Base-by-base conservation (phyloP, 768 basidiomycete species). In the Leccinum incarnatum region DNA sequence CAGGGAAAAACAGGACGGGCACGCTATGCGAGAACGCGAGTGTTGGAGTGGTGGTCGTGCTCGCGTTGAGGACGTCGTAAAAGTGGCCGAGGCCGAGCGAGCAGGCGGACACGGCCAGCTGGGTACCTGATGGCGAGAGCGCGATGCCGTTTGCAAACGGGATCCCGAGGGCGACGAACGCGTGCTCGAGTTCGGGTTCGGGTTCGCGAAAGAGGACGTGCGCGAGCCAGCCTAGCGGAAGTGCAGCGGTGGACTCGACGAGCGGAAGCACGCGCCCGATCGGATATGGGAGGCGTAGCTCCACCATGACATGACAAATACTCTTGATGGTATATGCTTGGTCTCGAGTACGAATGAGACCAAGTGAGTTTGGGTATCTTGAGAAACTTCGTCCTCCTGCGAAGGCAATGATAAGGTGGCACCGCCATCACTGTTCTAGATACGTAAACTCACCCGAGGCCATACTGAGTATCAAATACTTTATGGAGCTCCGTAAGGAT, bases 61-160 rank as follows among this genome's bases (percentile, higher is more conserved):
- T 57, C 3, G 74, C 57, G 65, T 83, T 71, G 29, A 25, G 79
- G 42, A 34, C 40, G 40, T 40, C 62, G 74, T 86, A 90, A 56
- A 89, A 67, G 54, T 73, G 64, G 46, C 89, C 74, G 48, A 76
- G 61, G 53, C 72, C 76, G 25, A 78, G 66, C 3, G 84, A 74
- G 36, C 83, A 83, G 2, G 84, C 79, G 2, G 83, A 82, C 23
- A 91, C 66, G 3, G 87, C 89, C 29, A 88, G 74, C 34, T 80
- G 74, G 2, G 71, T 65, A 2, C 78, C 79, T 1, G 73, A 67
- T 1, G 78, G 80, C 0, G 87, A 86, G 45, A 89, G 62, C 0
- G 88, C 78, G 57, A 91, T 62, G 19, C 89, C 89, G 63, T 91
- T 91, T 3, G 89, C 75, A 69, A 89, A 90, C 1, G 88, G 72